Base-by-base conservation (phyloP, 2,329 filamentous ascomycete genomes). In the Orbilia blumenaviensis region DNA sequence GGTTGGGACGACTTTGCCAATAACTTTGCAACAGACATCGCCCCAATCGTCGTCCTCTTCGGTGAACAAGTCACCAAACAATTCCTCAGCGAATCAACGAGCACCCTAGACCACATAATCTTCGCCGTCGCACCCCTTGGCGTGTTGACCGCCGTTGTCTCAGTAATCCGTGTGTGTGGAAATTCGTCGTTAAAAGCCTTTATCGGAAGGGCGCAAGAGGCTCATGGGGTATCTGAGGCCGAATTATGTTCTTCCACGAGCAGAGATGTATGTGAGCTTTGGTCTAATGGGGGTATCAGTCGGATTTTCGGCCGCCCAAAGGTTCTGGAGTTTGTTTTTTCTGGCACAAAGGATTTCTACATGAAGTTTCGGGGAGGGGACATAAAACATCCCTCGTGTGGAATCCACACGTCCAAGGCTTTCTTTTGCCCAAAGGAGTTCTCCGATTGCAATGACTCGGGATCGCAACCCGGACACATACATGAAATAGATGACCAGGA, bases 61-160 rank as follows among this genome's bases (percentile, higher is more conserved):
- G 81, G 81, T 1, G 81, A 82, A 32, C 78, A 80, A 21, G 78
- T 81, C 9, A 81, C 82, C 0, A 81, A 80, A 36, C 82, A 83
- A 41, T 83, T 79, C 52, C 78, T 83, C 21, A 81, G 79, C 66
- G 73, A 82, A 56, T 80, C 78, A 14, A 42, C 44, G 0, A 72
- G 46, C 27, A 62, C 25, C 16, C 27, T 77, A 29, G 78, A 79
- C 32, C 66, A 66, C 25, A 23, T 79, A n/a, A 74, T 79, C 10
- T 79, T 79, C 25, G 78, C 75, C 0, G 18, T 77, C 4, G 78
- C 75, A 4, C 77, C 77, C 77, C 0, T 78, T 0, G 69, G 84
- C 0, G 82, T 85, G 18, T 63, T 85, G 6, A 85, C 84, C 0
- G 80, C 81, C 0, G 75, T 85, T 0, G 81, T 82, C n/a, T 78